These are phyloP conservation scores for Globisporangium acanthophoron DNA, from an alignment of 352 stramenopile species.

Conservation along the genomic window DNA sequence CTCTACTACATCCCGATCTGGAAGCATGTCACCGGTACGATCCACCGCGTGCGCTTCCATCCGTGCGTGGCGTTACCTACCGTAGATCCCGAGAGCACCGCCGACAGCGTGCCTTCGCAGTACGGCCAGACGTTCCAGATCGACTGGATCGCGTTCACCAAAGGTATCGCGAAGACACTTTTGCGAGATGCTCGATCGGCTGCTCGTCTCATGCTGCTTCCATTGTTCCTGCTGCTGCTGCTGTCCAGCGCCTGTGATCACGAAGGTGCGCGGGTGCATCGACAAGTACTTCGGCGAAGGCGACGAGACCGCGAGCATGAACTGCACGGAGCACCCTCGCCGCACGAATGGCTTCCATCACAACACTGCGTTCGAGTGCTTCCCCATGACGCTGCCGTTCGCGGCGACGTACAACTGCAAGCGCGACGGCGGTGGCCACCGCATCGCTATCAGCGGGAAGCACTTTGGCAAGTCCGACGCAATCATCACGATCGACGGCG, in stretches of 20 bases:
- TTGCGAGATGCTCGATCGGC: not conserved
- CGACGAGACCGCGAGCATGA: conserved; percentile 19
- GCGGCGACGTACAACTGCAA: conserved; percentile 76
- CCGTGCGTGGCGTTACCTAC: conserved; percentile 30
- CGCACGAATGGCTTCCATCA: conserved; percentile 46
- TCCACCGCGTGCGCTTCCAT: conserved; percentile 59
- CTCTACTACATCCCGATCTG: conserved; percentile 64
- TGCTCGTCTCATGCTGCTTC: not conserved
- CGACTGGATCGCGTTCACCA: conserved; percentile 66
- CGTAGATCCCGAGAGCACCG: conserved; percentile 14
- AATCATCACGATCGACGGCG: conserved; percentile 62
- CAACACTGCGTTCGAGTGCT: conserved; percentile 31
- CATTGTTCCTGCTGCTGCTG: not conserved
- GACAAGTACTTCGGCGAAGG: conserved; percentile 52
- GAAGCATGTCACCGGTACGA: conserved; percentile 46
- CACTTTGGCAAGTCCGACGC: conserved; percentile 68
- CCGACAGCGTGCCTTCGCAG: not conserved
- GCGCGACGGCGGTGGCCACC: conserved; percentile 43
- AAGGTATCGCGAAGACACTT: conserved; percentile 22
- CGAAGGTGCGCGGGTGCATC: conserved; percentile 74
- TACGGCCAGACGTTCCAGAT: conserved; percentile 58
- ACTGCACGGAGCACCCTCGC: conserved; percentile 37
- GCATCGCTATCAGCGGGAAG: conserved; percentile 57
- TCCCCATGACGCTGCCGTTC: conserved; percentile 38
- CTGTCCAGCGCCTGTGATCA: conserved; percentile 44